phyloP scores from a whole-genome alignment of 2,329 filamentous ascomycete species.

The Aspergillus sp. region DNA sequence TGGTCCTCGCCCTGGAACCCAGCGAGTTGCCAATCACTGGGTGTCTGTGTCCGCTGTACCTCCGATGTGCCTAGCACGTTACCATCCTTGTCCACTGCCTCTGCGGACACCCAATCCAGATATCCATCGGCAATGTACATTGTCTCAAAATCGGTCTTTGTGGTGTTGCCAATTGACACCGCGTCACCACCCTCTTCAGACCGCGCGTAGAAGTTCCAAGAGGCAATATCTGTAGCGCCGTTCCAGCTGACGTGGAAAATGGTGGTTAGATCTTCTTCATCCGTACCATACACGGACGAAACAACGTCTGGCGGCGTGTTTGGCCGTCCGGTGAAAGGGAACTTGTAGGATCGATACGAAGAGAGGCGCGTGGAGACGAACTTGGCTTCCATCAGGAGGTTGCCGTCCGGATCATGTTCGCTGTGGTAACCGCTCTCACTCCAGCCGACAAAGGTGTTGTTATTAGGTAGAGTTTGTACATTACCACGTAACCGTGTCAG shows the following conservation, averaged over 20 bases:
- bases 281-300: constrained; percentile 32
- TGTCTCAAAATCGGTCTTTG: constrained; percentile 40
- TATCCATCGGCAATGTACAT: constrained; percentile 32
- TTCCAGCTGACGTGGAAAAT: constrained; percentile 47
- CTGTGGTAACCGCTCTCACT: constrained; percentile 37
- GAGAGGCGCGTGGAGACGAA: constrained; percentile 36
- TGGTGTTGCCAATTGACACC: constrained; percentile 26
- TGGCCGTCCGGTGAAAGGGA: constrained; percentile 36
- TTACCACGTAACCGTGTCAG: constrained; percentile 38
- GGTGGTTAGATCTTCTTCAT: constrained; percentile 22
- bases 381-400: constrained; percentile 36
- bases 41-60: constrained; percentile 24
- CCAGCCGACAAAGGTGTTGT: constrained; percentile 41
- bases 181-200: constrained; percentile 21
- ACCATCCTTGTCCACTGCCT: constrained; percentile 28
- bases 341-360: constrained; percentile 45
- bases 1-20: constrained; percentile 26
- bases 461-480: constrained; percentile 35
- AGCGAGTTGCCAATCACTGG: constrained; percentile 30
- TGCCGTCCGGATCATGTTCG: constrained; percentile 36
- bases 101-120: constrained; percentile 31
- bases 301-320: constrained; percentile 32
- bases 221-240: constrained; percentile 49
- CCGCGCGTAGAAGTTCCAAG: constrained; percentile 37
- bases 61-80: constrained; percentile 29